A percentile compares a stretch with the other conserved stretches of the same genome.
These are phyloP conservation scores for Ophiosphaerella korrae DNA, from an alignment of 2,329 filamentous ascomycete genomes.

Conservation along the genomic window DNA sequence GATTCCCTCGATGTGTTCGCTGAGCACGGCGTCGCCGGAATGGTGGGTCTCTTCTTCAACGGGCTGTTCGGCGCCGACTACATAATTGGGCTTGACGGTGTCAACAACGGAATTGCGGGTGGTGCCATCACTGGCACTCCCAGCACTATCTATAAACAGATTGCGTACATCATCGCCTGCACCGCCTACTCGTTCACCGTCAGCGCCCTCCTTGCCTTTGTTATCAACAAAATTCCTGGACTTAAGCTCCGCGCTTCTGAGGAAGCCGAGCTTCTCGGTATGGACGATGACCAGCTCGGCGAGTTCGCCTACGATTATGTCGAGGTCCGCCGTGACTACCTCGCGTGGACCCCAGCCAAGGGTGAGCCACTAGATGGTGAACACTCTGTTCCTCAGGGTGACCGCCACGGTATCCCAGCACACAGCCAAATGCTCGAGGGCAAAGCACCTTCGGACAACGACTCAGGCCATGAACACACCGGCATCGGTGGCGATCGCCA, in stretches of 20 bases:
- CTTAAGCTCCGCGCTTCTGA: constrained; percentile 79
- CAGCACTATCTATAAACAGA: constrained; percentile 76
- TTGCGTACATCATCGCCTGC: constrained; percentile 73
- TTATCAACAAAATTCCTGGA: constrained; percentile 76
- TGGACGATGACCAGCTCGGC: constrained; percentile 89
- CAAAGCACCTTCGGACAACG: constrained; percentile 53
- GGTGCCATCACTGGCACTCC: constrained; percentile 78
- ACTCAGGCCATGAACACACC: constrained; percentile 52
- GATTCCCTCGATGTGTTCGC: constrained; percentile 91
- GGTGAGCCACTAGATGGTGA: constrained; percentile 65
- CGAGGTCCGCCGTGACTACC: constrained; percentile 84
- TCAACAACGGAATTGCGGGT: constrained; percentile 65
- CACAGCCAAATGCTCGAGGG: constrained; percentile 70
- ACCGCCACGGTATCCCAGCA: constrained; percentile 72
- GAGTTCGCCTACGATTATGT: constrained; percentile 92
- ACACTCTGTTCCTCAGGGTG: constrained; percentile 65
- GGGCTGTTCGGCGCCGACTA: constrained; percentile 77
- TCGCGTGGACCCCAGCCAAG: constrained; percentile 82
- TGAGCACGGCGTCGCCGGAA: constrained; percentile 84
- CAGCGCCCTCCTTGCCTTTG: constrained; percentile 73
- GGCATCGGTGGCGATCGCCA: constrained; percentile 60
- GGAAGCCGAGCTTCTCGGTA: constrained; percentile 82
- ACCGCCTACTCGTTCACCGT: constrained; percentile 74
- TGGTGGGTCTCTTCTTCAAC: constrained; percentile 78
- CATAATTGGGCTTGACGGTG: constrained; percentile 75